These are phyloP conservation scores for Claviceps humidiphila DNA, from an alignment of 2,329 filamentous ascomycete species.

Conservation along the genomic window DNA sequence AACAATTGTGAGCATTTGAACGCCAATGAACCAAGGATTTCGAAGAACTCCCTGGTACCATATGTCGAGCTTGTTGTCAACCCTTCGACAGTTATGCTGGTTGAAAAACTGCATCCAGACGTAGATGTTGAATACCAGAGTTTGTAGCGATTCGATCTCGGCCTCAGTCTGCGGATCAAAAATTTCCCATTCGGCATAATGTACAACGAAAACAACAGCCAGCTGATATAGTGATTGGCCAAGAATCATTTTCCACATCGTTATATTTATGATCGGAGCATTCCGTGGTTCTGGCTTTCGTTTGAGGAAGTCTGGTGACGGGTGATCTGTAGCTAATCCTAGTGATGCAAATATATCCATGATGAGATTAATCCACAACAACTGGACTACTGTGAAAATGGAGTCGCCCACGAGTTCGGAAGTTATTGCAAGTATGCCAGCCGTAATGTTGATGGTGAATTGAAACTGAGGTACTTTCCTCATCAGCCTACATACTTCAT, in stretches of 20 bases:
- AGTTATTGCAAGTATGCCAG: constrained; percentile 49
- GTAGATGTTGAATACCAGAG: constrained; percentile 73
- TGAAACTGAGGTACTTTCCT: constrained; percentile 30
- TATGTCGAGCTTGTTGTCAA: constrained; percentile 75
- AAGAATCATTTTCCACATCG: constrained; percentile 86
- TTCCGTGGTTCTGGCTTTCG: constrained; percentile 62
- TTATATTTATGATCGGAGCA: constrained; percentile 57
- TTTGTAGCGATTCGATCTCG: constrained; percentile 31
- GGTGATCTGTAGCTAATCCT: constrained; percentile 48
- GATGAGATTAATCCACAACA: constrained; percentile 56
- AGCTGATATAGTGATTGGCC: constrained; percentile 70
- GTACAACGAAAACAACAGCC: constrained; percentile 40
- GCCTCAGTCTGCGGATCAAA: constrained; percentile 34
- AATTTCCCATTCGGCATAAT: constrained; percentile 46
- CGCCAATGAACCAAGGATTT: constrained; percentile 65
- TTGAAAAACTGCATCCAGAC: constrained; percentile 91
- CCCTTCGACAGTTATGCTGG: constrained; percentile 62
- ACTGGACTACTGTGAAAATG: constrained; percentile 48
- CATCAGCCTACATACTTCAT: neutral
- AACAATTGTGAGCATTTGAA: constrained; percentile 52
- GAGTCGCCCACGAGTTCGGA: constrained; percentile 43
- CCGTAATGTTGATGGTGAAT: constrained; percentile 58
- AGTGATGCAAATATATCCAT: constrained; percentile 59
- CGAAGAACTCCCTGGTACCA: constrained; percentile 58
- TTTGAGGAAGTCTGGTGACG: constrained; percentile 40